These are phyloP conservation scores for Podaxis sp. DNA, from an alignment of 768 basidiomycete genomes.

Conservation along the genomic window DNA sequence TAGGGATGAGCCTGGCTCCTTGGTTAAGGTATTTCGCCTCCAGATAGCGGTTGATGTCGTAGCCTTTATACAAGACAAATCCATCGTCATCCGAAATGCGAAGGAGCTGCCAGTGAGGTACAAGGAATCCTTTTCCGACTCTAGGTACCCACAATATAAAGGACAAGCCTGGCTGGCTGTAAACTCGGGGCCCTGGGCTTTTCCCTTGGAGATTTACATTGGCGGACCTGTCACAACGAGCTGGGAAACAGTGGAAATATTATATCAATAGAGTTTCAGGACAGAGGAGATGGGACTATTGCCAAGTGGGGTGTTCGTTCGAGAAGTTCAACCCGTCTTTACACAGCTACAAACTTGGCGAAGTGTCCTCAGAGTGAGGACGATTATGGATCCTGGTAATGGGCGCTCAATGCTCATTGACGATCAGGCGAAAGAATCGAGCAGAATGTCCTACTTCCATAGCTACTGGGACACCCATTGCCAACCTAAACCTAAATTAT, in stretches of 20 bases:
- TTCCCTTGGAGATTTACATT: slow-evolving; percentile 32
- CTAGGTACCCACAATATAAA: slow-evolving; percentile 33
- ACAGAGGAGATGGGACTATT: not conserved
- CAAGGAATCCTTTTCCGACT: not conserved
- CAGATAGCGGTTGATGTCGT: slow-evolving; percentile 62
- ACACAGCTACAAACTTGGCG: too few relatives aligned
- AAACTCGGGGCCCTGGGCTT: slow-evolving; percentile 36
- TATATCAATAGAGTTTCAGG: slow-evolving; percentile 34
- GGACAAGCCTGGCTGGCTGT: slow-evolving; percentile 47
- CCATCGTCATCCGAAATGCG: slow-evolving; percentile 55
- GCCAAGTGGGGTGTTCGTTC: too few relatives aligned
- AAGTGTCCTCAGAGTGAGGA: too few relatives aligned
- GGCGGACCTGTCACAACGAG: slow-evolving; percentile 41
- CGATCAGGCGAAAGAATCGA: too few relatives aligned
- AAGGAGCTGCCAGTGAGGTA: not conserved
- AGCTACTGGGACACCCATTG: too few relatives aligned
- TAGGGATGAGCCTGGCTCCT: slow-evolving; percentile 51
- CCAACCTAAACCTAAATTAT: too few relatives aligned
- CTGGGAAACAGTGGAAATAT: slow-evolving; percentile 40
- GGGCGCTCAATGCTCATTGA: too few relatives aligned
- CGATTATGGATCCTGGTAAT: too few relatives aligned
- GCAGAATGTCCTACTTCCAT: too few relatives aligned
- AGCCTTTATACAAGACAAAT: slow-evolving; percentile 62
- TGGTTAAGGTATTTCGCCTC: slow-evolving; percentile 51
- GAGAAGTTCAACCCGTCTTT: too few relatives aligned